Base-by-base conservation (phyloP, 2,329 filamentous ascomycete genomes). In the Pseudogymnoascus sp. region DNA sequence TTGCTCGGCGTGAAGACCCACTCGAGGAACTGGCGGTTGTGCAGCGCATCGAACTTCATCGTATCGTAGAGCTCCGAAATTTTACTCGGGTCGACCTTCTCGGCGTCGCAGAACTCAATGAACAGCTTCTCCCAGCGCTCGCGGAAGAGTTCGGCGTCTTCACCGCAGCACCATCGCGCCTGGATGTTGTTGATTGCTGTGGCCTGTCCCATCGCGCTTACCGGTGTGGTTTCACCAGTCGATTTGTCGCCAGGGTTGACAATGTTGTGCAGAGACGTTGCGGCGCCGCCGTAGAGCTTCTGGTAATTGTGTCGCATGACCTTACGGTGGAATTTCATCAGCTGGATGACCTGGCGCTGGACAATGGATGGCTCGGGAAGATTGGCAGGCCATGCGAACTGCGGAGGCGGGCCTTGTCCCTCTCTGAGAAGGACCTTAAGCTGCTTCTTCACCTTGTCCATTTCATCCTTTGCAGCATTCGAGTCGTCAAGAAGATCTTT, bases 371-470 rank as follows among this genome's bases (percentile, higher is more conserved):
- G 94, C 73, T 99, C 94, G 1, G 92, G 91, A 76, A 94, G 94
- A 67, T 94, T 93, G 43, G 91, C 86, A 1, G 94, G 94, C 94
- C 94, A 99, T n/a, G 94, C 91, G 72, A 99, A 99, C 71, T 99
- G 92, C 16, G 93, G 87, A 8, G 94, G 94, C 1, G 93, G 90
- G 71, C 94, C 90, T 65, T 92, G 91, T n/a, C 93, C 94, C 74
- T 96, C 90, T 31, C 94, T 87, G 63, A 99, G 77, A 19, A 99
- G 81, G 0, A 91, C 88, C 78, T 99, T 99, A 29, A 99, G 83
- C 84, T 96, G 97, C 83, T 99, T 99, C 82, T 99, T 99, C 62
- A 99, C 94, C 76, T 96, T 97, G 77, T 99, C 95, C 90, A 97
- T 99, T 71, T 96, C 92, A 73, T 99, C 94, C 74, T 99, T 99